These are phyloP conservation scores for Centella asiatica DNA, from an alignment of 129 eudicot genomes.

Conservation along the genomic window DNA sequence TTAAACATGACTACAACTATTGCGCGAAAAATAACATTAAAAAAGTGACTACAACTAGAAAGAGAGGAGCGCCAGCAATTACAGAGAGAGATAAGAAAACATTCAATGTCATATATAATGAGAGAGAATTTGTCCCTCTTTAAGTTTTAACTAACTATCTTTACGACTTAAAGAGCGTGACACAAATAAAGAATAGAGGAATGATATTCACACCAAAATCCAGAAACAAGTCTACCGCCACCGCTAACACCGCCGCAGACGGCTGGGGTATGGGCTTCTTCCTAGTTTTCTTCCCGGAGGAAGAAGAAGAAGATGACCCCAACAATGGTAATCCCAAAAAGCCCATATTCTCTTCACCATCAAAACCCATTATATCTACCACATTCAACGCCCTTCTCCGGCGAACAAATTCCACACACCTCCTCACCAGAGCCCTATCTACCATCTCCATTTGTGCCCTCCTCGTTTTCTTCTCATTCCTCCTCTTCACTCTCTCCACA, in stretches of 20 bases:
- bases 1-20: too few relatives aligned
- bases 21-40: too few relatives aligned
- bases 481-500: constrained; percentile 74
- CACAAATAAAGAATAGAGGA: too few relatives aligned
- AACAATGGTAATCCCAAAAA: constrained; percentile 10
- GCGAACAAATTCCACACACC: constrained; percentile 45
- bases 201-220: constrained; percentile 16
- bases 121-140: too few relatives aligned
- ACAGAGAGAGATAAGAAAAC: too few relatives aligned
- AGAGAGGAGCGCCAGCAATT: too few relatives aligned
- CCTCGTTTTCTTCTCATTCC: constrained; percentile 52
- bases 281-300: constrained; percentile 72
- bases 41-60: too few relatives aligned
- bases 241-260: constrained; percentile 20
- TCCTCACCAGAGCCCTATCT: constrained; percentile 62
- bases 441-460: constrained; percentile 74
- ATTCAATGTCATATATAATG: too few relatives aligned
- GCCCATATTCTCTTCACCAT: constrained; percentile 12
- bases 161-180: too few relatives aligned
- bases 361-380: neutral
- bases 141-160: too few relatives aligned
- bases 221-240: constrained; percentile 9
- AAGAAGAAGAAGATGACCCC: constrained; percentile 13
- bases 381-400: constrained; percentile 24
- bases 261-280: constrained; percentile 60